phyloP scores from a whole-genome alignment of 805 yeast genomes.

The Saccharomycopsis selenospora region DNA sequence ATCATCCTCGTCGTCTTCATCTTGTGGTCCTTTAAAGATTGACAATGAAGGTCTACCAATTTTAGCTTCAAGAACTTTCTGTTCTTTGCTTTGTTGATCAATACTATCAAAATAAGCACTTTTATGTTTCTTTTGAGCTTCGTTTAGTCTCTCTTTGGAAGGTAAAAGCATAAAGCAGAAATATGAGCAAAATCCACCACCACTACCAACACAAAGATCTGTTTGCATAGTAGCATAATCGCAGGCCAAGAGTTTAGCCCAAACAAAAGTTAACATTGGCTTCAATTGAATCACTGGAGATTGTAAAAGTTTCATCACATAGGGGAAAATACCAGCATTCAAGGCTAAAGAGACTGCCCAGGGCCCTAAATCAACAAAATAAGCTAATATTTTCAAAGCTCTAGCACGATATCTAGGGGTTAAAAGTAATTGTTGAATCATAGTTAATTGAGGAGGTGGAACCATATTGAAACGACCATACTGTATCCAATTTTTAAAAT shows the following conservation, averaged over 20 bases:
- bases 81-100: conserved; percentile 19
- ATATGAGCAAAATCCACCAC: conserved; percentile 29
- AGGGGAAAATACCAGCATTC: conserved; percentile 93
- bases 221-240: conserved; percentile 86
- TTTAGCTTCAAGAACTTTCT: conserved; percentile 14
- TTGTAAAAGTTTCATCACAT: conserved; percentile 80
- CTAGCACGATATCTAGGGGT: conserved; percentile 92
- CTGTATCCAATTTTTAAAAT: conserved; percentile 88
- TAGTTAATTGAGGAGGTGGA: conserved; percentile 93
- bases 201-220: conserved; percentile 43
- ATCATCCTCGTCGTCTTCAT: conserved; percentile 3
- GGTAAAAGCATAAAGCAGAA: conserved; percentile 72
- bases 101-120: conserved; percentile 21
- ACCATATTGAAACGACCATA: conserved; percentile 77
- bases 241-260: conserved; percentile 97
- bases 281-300: conserved; percentile 93
- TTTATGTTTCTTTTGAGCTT: conserved; percentile 14
- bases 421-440: conserved; percentile 82
- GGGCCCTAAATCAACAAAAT: conserved; percentile 89
- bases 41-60: conserved; percentile 19
- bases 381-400: conserved; percentile 75
- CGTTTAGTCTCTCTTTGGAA: conserved; percentile 22
- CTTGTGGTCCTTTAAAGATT: conserved; percentile 4
- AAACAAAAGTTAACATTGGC: conserved; percentile 89
- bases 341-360: conserved; percentile 94